phyloP scores from a whole-genome alignment of 1,139 yeast genomes.

The Hansenula lynferdii region DNA sequence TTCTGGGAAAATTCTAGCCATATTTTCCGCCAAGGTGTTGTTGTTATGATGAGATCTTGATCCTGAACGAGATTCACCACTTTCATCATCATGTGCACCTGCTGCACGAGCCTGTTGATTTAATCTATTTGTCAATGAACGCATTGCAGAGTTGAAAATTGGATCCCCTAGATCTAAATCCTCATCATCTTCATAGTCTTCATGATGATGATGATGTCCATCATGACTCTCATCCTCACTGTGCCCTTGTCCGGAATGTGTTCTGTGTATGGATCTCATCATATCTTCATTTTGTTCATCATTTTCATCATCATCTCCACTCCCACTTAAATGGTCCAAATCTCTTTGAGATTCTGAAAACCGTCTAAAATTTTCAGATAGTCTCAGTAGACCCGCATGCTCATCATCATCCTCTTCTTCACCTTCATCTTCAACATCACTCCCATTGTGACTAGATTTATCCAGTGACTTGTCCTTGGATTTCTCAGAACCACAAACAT shows the following conservation, averaged over 20 bases:
- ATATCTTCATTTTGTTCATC: slow-evolving; percentile 19
- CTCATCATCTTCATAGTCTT: slow-evolving; percentile 24
- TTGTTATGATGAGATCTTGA: too few relatives aligned
- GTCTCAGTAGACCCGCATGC: slow-evolving; percentile 17
- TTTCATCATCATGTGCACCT: background rate
- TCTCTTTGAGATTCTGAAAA: slow-evolving; percentile 14
- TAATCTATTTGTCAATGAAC: slow-evolving; percentile 16
- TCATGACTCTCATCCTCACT: slow-evolving; percentile 21
- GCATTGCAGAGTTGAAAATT: slow-evolving; percentile 13
- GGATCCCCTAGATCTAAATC: slow-evolving; percentile 5
- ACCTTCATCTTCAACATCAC: too few relatives aligned
- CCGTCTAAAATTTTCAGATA: slow-evolving; percentile 19
- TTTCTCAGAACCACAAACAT: too few relatives aligned
- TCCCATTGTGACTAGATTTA: background rate
- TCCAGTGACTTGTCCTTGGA: too few relatives aligned
- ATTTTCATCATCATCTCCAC: slow-evolving; percentile 23
- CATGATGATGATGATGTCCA: too few relatives aligned
- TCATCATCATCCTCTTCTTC: slow-evolving; percentile 24
- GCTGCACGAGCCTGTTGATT: too few relatives aligned
- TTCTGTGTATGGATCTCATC: slow-evolving; percentile 24
- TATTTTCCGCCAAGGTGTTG: slow-evolving; percentile 20
- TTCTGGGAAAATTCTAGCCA: slow-evolving; percentile 31
- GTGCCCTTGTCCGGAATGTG: slow-evolving; percentile 15
- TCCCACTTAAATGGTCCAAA: slow-evolving; percentile 8
- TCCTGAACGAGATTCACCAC: too few relatives aligned